Evolutionary conservation across 257 asterid genomes (phyloP).

Genomic region (Buddleja alternifolia): DNA sequence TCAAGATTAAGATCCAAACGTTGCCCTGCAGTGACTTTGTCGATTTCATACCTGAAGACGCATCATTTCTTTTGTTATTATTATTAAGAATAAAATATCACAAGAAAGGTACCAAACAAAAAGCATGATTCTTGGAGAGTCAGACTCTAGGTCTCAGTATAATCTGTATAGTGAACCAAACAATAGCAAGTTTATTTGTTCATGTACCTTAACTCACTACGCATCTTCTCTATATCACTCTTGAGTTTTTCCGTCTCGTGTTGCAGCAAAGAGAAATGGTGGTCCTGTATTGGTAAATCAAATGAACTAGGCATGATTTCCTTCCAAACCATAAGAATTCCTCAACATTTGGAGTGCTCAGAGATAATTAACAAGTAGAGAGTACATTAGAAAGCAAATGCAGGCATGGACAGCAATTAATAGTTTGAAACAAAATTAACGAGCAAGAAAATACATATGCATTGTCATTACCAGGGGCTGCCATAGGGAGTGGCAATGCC

Average conservation of each 20-base stretch:
- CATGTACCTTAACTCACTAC: slow-evolving; percentile 72
- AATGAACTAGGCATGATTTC: slow-evolving; percentile 17
- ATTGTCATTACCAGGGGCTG: background rate
- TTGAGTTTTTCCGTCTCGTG: slow-evolving; percentile 79
- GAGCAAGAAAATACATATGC: background rate
- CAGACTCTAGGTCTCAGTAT: too few species aligned
- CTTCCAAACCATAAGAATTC: background rate
- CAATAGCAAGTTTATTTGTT: background rate
- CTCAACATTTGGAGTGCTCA: slow-evolving; percentile 15
- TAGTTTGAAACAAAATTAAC: background rate
- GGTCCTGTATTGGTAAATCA: slow-evolving; percentile 57
- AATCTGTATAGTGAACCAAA: too few species aligned
- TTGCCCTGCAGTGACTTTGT: slow-evolving; percentile 92
- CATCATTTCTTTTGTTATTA: slow-evolving; percentile 13
- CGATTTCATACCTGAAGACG: slow-evolving; percentile 79
- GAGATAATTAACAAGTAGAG: background rate
- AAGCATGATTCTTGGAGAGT: background rate
- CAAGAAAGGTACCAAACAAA: slow-evolving; percentile 9
- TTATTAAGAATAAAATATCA: slow-evolving; percentile 12
- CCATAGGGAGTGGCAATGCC: background rate
- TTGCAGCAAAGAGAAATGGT: slow-evolving; percentile 77
- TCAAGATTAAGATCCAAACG: slow-evolving; percentile 96
- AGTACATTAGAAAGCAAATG: background rate
- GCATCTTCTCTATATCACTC: slow-evolving; percentile 84
- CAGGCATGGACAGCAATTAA: background rate